Base-by-base conservation (phyloP, 805 yeast genomes). In the Ogataea nonfermentans region DNA sequence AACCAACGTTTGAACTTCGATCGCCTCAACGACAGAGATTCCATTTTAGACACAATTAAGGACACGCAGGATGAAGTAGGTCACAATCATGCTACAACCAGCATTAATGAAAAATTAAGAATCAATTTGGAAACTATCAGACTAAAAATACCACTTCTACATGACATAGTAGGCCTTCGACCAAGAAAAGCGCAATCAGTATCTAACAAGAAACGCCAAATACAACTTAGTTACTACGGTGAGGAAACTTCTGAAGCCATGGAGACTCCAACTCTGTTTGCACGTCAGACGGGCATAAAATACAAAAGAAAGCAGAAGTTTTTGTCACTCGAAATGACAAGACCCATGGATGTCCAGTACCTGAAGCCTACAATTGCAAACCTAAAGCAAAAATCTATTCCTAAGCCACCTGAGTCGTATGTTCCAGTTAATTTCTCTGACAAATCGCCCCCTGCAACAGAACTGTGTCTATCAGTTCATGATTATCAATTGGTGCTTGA, bases 1-100 rank as follows among this genome's bases (percentile, higher is more conserved):
- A 34, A 49, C 26, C 34, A 46, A 20, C 32, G 57, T 24, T 32
- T 53, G 27, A 53, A 53, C 26, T 53, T 53, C 29, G 43, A 41
- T 9, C 23, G 53, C 15, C 32, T 49, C 9, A 53, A 51, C 29
- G 49, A 52, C 32, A 25, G 42, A 4, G 29, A 37, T 6, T 24
- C 40, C 2, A 41, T 41, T 4, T 32, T 52, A 19, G 40, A 42
- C 15, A 15, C 14, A 3, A 37, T 51, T 13, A 38, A 43, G 9
- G 56, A 51, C 24, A 35, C 41, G 3, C 20, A 24, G 7, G 52
- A 48, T 14, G 25, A 12, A 2, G n/a, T 42, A 9, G 16, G 24
- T 6, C 35, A 31, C 6, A 12, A 13, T 7, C 40, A 29, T 4
- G 13, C 24, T 9, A 23, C n/a, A 8, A n/a, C 20, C 4, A 14